Conservation (phyloP, 805 yeast species). For the Torulaspora microellipsoides region DNA sequence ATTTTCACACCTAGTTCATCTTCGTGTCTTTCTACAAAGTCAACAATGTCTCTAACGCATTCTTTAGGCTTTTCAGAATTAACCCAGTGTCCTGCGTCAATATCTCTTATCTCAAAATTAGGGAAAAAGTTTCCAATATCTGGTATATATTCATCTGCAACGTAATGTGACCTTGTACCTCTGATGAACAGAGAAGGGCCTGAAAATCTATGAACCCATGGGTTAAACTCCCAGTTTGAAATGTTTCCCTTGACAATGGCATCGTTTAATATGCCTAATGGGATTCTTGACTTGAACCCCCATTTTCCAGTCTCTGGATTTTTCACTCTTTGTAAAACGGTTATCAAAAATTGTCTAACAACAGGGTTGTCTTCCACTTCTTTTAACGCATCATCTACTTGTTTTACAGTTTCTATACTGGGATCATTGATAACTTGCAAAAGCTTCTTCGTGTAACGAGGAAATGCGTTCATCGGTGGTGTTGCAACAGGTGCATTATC, state of each 20-base stretch:
- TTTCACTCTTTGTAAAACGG: constrained; percentile 35
- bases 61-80: constrained; percentile 81
- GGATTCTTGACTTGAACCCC: constrained; percentile 44
- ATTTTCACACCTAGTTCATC: constrained; percentile 16
- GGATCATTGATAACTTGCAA: constrained; percentile 49
- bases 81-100: constrained; percentile 91
- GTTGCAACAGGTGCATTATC: constrained; percentile 86
- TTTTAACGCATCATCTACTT: constrained; percentile 61
- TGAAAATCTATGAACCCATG: constrained; percentile 48
- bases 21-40: constrained; percentile 51
- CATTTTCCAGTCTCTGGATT: constrained; percentile 25
- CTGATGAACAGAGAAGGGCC: constrained; percentile 77
- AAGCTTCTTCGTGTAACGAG: constrained; percentile 61
- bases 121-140: constrained; percentile 78
- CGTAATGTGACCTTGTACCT: constrained; percentile 70
- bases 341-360: constrained; percentile 70
- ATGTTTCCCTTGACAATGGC: constrained; percentile 61
- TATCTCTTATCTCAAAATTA: constrained; percentile 61
- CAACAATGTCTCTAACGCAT: constrained; percentile 57
- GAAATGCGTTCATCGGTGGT: constrained; percentile 54
- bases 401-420: constrained; percentile 47
- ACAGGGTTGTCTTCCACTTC: constrained; percentile 56
- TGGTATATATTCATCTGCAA: constrained; percentile 76
- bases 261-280: constrained; percentile 63
- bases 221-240: constrained; percentile 72